Conservation (phyloP, 108 stramenopile genomes). For the Cyclotella kingstonii region DNA sequence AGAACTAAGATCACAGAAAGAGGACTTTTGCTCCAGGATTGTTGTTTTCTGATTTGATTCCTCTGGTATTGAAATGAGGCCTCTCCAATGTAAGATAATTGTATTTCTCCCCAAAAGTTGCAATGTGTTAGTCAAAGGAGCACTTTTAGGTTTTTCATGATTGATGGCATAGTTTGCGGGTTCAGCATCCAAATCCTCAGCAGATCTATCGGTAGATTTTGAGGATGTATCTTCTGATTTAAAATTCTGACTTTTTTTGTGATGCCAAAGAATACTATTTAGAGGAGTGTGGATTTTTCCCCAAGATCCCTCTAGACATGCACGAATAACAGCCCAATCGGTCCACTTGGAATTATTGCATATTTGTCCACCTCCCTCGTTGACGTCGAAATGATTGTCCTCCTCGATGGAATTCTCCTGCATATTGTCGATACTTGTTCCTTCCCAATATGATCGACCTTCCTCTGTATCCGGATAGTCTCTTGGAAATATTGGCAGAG, state of each 20-base stretch:
- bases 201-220: too few species aligned
- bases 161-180: not conserved
- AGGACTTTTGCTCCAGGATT: not conserved
- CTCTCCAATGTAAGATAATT: conserved; percentile 25
- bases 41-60: not conserved
- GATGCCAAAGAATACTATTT: conserved; percentile 13
- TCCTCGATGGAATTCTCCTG: not conserved
- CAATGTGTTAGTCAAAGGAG: not conserved
- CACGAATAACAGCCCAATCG: conserved; percentile 45
- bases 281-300: conserved; percentile 33
- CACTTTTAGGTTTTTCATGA: not conserved
- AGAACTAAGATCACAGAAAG: not conserved
- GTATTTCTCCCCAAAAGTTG: conserved; percentile 9
- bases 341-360: not conserved
- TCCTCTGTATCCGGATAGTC: conserved; percentile 69
- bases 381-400: too few species aligned
- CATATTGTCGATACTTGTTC: not conserved
- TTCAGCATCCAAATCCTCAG: too few species aligned
- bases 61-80: conserved; percentile 14
- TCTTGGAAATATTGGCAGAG: conserved; percentile 70
- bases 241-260: not conserved
- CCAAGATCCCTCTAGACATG: conserved; percentile 43
- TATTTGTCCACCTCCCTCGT: conserved; percentile 3
- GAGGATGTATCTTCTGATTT: not conserved
- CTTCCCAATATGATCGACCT: conserved; percentile 60